Evolutionary conservation across 345 rosid genomes (phyloP), one percentile per base, ranked within the genome.

Genomic region (Gossypium sturtianum): DNA sequence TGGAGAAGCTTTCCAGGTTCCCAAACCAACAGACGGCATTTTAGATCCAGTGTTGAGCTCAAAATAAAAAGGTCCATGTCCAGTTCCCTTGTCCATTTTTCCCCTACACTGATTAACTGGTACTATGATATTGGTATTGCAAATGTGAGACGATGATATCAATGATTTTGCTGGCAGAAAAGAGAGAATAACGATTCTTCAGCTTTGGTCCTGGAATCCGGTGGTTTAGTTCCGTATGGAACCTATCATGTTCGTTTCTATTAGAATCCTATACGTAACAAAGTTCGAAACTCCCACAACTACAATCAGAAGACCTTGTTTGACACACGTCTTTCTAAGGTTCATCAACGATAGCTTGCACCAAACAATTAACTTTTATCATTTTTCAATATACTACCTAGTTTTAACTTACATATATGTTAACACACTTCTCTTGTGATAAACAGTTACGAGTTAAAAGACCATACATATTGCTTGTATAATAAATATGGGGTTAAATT

Each of bases 1-100:
- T 0, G 85, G 86, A 41, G 83, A 71, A 52, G 86, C 86, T 70
- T 85, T 87, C 87, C 91, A 87, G 5, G 87, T 85, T 52, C 89
- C 91, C n/a, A 85, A 80, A 59, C 87, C 91, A 69, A 81, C 82
- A 2, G 87, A 74, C 0, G 89, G 87, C 15, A 85, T 81, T 75
- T 82, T 82, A 61, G 86, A 85, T 20, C 85, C 87, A 0, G 85
- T 86, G 71, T 87, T 87, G 9, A 87, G 89, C 58, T 85, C 82
- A 44, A 87, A 85, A 71, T 76, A 76, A 2, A 53, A 49, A 15
- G 77, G 81, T 17, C 61, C 87, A 49, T 68, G 43, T 9, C 63
- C 70, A 10, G n/a, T 70, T 64, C 58, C 80, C 38, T 59, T 69
- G 5, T 66, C 77, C 87, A 85, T 86, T 25, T 60, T 76, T 63